phyloP scores from a whole-genome alignment of 2,329 filamentous ascomycete species.

The Tympanopsis confertula region DNA sequence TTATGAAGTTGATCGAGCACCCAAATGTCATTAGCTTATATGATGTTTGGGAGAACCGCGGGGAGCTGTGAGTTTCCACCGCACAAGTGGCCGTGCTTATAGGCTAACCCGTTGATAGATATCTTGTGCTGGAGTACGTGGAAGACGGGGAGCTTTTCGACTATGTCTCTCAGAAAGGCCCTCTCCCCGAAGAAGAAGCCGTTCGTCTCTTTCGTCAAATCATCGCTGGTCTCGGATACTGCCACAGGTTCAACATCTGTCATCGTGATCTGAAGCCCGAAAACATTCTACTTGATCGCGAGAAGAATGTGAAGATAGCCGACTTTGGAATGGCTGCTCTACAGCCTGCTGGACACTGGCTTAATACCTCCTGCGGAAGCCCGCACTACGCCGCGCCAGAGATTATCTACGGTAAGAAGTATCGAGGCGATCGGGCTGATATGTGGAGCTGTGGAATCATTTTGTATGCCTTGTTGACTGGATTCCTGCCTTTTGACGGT shows the following conservation, averaged over 20 bases:
- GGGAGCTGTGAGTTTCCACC: slow-evolving; percentile 41
- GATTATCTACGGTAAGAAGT: slow-evolving; percentile 44
- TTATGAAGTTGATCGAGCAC: slow-evolving; percentile 61
- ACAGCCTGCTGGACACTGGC: slow-evolving; percentile 46
- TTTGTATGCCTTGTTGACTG: slow-evolving; percentile 51
- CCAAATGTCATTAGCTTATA: slow-evolving; percentile 54
- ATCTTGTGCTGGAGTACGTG: slow-evolving; percentile 57
- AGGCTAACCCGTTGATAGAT: slow-evolving; percentile 24
- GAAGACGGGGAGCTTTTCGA: slow-evolving; percentile 56
- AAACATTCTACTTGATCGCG: slow-evolving; percentile 33
- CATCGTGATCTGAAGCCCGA: not conserved
- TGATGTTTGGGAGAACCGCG: slow-evolving; percentile 62
- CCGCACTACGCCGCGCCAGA: slow-evolving; percentile 63
- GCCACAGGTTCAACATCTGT: slow-evolving; percentile 49
- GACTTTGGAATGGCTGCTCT: slow-evolving; percentile 63
- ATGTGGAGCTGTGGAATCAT: slow-evolving; percentile 1
- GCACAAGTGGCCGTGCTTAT: not conserved
- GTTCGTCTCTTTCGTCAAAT: slow-evolving; percentile 56
- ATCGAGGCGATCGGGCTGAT: slow-evolving; percentile 33
- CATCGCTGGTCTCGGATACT: slow-evolving; percentile 52
- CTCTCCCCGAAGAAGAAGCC: slow-evolving; percentile 46
- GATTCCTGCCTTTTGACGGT: slow-evolving; percentile 45
- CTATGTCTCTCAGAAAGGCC: slow-evolving; percentile 43
- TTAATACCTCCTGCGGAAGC: slow-evolving; percentile 57
- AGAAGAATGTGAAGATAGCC: slow-evolving; percentile 50